Evolutionary conservation across 768 basidiomycete genomes (phyloP).

Genomic region (Brasilioporus rufonigricans): DNA sequence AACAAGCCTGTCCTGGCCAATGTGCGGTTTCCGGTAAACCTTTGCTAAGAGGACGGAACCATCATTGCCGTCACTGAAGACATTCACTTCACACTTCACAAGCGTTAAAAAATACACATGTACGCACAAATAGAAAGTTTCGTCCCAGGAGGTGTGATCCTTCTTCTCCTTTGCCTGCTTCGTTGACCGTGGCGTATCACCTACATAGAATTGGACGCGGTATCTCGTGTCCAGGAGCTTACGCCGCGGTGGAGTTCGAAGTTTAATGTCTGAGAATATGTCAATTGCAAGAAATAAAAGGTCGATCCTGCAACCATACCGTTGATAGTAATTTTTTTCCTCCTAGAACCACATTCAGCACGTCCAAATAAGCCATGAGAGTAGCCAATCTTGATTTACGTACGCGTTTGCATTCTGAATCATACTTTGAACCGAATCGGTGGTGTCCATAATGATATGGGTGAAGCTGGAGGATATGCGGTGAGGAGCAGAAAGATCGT

Average conservation of each 20-base stretch:
- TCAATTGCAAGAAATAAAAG: background rate
- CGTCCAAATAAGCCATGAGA: background rate
- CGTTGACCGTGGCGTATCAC: conserved; percentile 13
- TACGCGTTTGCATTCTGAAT: conserved; percentile 3
- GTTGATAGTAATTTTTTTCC: conserved; percentile 11
- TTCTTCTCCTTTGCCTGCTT: conserved; percentile 10
- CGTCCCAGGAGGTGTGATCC: conserved; percentile 8
- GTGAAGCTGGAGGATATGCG: background rate
- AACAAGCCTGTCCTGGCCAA: conserved; percentile 9
- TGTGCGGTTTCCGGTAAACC: conserved; percentile 9
- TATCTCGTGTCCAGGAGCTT: conserved; percentile 9
- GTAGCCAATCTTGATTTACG: background rate
- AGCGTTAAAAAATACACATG: background rate
- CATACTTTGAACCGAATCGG: background rate
- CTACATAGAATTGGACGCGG: conserved; percentile 9
- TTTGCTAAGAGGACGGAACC: conserved; percentile 7
- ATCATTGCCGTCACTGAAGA: conserved; percentile 14
- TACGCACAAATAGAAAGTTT: conserved; percentile 18
- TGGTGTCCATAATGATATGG: conserved; percentile 7
- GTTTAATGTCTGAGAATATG: conserved; percentile 9
- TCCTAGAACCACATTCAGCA: conserved; percentile 4
- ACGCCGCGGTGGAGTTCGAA: conserved; percentile 4
- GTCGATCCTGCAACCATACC: background rate
- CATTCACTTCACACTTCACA: conserved; percentile 1
- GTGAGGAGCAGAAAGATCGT: background rate